A percentile compares a stretch with the other conserved stretches of the same genome.
These are phyloP conservation scores for Boletus rubescentipes DNA, from an alignment of 768 basidiomycete species.

Conservation along the genomic window DNA sequence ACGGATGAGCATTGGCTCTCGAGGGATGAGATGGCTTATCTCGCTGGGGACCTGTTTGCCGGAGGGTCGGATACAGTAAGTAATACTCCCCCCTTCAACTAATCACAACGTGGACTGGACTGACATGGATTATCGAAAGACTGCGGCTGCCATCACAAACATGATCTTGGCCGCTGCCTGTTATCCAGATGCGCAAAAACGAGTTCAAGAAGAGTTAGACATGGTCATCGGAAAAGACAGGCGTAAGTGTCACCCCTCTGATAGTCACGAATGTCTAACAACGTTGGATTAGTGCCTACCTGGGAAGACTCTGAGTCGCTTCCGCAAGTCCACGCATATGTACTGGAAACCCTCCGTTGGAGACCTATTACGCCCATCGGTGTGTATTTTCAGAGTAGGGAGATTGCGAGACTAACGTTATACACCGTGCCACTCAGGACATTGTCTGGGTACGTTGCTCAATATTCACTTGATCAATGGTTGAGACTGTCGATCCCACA, in stretches of 20 bases:
- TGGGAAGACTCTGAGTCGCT: conserved; percentile 34
- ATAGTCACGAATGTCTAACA: neutral
- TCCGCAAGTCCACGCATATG: conserved; percentile 36
- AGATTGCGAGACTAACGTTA: neutral
- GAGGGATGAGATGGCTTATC: conserved; percentile 54
- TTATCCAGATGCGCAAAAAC: conserved; percentile 49
- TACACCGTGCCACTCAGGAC: conserved; percentile 59
- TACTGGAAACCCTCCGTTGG: conserved; percentile 38
- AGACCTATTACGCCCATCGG: conserved; percentile 31
- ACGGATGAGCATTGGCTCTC: conserved; percentile 46
- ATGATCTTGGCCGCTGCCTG: conserved; percentile 54
- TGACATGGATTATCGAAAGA: conserved; percentile 24
- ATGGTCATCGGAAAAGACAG: conserved; percentile 42
- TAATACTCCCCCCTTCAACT: neutral
- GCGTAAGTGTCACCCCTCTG: conserved; percentile 1
- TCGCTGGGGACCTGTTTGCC: conserved; percentile 58
- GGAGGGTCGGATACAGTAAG: conserved; percentile 55
- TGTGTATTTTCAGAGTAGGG: neutral
- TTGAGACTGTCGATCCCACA: conserved; percentile 22
- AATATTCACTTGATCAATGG: conserved; percentile 24
- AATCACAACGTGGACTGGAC: neutral
- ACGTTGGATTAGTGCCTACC: conserved; percentile 30
- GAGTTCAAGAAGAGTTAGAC: conserved; percentile 56
- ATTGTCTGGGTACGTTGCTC: conserved; percentile 50
- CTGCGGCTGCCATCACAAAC: conserved; percentile 49